Evolutionary conservation across 129 eudicot species (phyloP).

Genomic region (Lactuca saligna): DNA sequence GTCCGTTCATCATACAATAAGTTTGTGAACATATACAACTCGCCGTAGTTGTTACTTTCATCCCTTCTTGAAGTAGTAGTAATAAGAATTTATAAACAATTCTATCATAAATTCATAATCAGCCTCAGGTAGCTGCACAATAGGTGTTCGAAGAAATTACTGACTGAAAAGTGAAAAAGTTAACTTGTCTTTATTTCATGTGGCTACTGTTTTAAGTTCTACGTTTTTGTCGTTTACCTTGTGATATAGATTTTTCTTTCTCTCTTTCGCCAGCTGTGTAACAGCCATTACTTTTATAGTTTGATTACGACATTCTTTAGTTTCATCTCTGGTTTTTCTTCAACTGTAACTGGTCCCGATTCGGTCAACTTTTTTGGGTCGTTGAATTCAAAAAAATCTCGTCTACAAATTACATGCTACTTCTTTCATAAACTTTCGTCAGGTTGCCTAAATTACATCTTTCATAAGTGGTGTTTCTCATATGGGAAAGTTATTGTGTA

Average conservation of each 20-base stretch:
- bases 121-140: not conserved
- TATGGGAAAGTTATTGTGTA: conserved; percentile 52
- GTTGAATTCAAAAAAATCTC: not conserved
- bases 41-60: too few relatives aligned
- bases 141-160: not conserved
- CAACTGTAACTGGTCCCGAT: not conserved
- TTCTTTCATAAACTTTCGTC: not conserved
- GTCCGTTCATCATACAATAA: too few relatives aligned
- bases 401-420: not conserved
- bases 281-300: conserved; percentile 2
- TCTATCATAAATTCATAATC: too few relatives aligned
- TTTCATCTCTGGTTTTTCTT: not conserved
- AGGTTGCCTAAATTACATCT: not conserved
- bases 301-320: not conserved
- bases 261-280: conserved; percentile 6
- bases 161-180: not conserved
- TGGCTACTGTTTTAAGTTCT: not conserved
- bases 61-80: too few relatives aligned
- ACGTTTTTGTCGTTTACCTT: not conserved
- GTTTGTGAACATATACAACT: too few relatives aligned
- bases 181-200: not conserved
- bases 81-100: too few relatives aligned
- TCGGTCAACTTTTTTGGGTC: not conserved
- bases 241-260: not conserved
- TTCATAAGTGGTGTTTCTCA: not conserved